Evolutionary conservation across 768 basidiomycete species (phyloP).

Genomic region (Galerina marginata): DNA sequence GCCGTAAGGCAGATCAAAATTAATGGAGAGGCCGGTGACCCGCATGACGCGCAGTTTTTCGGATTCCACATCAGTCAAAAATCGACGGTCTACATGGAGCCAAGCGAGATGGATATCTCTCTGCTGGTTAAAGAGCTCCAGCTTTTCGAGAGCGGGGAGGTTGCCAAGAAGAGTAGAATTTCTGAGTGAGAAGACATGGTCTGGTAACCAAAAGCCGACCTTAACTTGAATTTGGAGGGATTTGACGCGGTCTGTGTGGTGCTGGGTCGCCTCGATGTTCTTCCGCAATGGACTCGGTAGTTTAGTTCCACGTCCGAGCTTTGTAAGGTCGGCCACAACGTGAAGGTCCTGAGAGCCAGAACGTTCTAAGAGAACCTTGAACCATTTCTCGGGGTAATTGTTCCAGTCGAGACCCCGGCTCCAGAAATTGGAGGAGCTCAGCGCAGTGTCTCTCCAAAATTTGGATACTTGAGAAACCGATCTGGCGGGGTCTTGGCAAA

Average conservation of each 20-base stretch:
- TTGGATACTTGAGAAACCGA: background rate
- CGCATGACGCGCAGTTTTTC: too few relatives aligned
- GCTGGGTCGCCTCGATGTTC: background rate
- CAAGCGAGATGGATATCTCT: too few relatives aligned
- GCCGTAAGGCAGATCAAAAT: background rate
- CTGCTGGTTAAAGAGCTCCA: too few relatives aligned
- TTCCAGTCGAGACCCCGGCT: background rate
- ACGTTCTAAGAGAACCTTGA: background rate
- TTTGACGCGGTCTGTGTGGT: background rate
- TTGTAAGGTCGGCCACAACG: background rate
- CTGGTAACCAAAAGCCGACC: too few relatives aligned
- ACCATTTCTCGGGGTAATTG: background rate
- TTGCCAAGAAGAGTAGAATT: too few relatives aligned
- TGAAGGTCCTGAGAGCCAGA: background rate
- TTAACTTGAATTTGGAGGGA: background rate
- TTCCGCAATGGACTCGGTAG: background rate
- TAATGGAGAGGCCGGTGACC: too few relatives aligned
- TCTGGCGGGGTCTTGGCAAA: background rate
- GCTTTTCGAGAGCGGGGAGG: too few relatives aligned
- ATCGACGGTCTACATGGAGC: too few relatives aligned
- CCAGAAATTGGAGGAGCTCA: background rate
- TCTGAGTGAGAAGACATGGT: too few relatives aligned
- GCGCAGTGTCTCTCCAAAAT: background rate
- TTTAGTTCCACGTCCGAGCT: too few relatives aligned
- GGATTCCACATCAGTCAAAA: too few relatives aligned